Base-by-base conservation (phyloP, 305 asterid genomes). In the Fraxinus sp. region DNA sequence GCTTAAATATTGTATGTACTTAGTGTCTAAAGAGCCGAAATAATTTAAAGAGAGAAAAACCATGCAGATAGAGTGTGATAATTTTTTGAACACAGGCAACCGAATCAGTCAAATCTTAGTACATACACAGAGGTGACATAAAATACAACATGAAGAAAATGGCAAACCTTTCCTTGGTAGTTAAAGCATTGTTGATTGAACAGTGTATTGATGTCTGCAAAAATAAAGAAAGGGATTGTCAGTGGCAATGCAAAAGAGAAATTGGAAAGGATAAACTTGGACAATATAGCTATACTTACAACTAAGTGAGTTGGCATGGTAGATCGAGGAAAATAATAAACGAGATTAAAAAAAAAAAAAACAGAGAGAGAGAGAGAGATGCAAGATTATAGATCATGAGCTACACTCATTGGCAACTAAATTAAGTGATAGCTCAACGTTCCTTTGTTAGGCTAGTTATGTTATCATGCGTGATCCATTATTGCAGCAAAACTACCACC, bases 151-250 rank as follows among this genome's bases (percentile, higher is more conserved):
- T 62, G 80, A 22, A 82, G 82, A 77, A 81, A 39, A 77, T 81
- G 87, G 79, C 97, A 82, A 73, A 96, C 98, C 98, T 96, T 94
- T 89, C 99, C 98, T 20, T 80, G 87, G 84, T 93, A 91, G 85
- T 94, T 96, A 84, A 93, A 87, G 87, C 99, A 96, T 57, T 89
- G 95, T 81, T 86, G 94, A 87, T 92, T 92, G 90, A 94, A 94
- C 85, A 92, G 72, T 4, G 97, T 93, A 80, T 91, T 92, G 86
- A 94, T 81, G 83, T 96, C 99, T 94, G 95, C 83, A 91, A 82
- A 89, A 88, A 75, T 39, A 75, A 55, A 52, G 39, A 75, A 52
- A 55, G 41, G 52, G 79, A 75, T 62, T 22, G 32, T 22, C 32
- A 22, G 71, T 62, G 10, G 10, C 71, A 20, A 62, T 62, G 14